Evolutionary conservation across 202 grass and related monocot genomes (phyloP), one percentile per base, ranked within the genome.

Genomic region (Panicum hallii): DNA sequence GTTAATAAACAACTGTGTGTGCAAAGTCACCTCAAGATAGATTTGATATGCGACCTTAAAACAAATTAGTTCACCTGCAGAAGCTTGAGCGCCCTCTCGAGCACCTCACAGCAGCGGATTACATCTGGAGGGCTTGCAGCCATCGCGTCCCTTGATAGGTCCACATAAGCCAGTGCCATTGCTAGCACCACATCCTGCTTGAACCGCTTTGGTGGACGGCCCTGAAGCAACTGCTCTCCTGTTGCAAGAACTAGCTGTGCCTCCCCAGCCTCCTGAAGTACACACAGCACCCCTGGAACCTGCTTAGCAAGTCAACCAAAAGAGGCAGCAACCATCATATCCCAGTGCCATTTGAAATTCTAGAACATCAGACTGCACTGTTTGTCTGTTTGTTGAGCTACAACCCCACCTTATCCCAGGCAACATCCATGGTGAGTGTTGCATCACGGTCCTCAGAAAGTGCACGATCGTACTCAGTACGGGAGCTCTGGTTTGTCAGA

Each of bases 121-220:
- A 99, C 82, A 79, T 99, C 91, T 60, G 96, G 96, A 20, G 96
- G 91, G 76, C 7, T 89, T 67, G 81, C 50, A 36, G 83, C 81
- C 96, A 99, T 95, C 2, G 91, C 93, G 52, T 95, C 93, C 85
- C 96, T 94, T 11, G 96, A 99, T 61, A 89, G 16, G 45, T 99
- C 96, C 74, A 99, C 96, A 78, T 94, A 99, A 22, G 96, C 91
- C 58, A 99, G 38, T 28, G 90, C 91, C 96, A 99, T 95, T 14
- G 86, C 82, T 56, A 99, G 88, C 68, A 99, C 93, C 79, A 99
- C 87, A 80, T 99, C 96, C 83, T 99, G 93, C 82, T 99, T 99
- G 84, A 99, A 92, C 61, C 54, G 67, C 82, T 99, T 99, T 34
- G 88, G 86, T 0, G 88, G 90, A 5, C 85, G 83, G 68, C 95